A percentile compares a stretch with the other conserved stretches of the same genome.
These are phyloP conservation scores for Didymella arachidicola DNA, from an alignment of 2,329 filamentous ascomycete species.

Conservation along the genomic window DNA sequence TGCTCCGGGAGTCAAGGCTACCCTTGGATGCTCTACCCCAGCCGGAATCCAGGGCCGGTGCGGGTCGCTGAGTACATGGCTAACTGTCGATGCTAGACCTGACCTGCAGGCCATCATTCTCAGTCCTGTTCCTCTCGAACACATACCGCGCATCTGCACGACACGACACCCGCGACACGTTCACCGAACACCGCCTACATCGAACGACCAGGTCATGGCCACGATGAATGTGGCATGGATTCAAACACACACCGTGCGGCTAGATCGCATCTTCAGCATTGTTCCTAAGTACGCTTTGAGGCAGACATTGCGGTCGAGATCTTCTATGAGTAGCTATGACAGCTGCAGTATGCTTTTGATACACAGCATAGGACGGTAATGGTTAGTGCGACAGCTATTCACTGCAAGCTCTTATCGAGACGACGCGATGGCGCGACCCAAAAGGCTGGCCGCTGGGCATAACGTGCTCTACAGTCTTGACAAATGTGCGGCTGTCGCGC, in stretches of 20 bases:
- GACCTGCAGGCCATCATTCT: background rate
- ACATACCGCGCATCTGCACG: background rate
- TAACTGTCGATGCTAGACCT: background rate
- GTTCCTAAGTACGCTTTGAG: constrained; percentile 30
- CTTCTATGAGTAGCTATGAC: constrained; percentile 25
- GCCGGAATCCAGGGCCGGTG: constrained; percentile 40
- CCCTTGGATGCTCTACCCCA: constrained; percentile 31
- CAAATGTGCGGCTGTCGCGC: constrained; percentile 11
- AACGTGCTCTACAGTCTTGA: background rate
- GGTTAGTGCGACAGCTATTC: background rate
- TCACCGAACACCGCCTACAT: background rate
- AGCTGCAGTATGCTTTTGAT: constrained; percentile 35
- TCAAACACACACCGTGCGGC: constrained; percentile 45
- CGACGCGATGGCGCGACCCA: constrained; percentile 2
- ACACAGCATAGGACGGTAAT: constrained; percentile 35
- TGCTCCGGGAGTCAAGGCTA: constrained; percentile 43
- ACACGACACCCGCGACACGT: background rate
- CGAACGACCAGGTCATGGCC: constrained; percentile 7
- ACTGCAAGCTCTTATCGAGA: constrained; percentile 3
- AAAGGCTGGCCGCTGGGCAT: constrained; percentile 5
- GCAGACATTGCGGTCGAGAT: constrained; percentile 27
- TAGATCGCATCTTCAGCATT: constrained; percentile 29
- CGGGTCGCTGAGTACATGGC: constrained; percentile 7
- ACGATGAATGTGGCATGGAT: constrained; percentile 35
- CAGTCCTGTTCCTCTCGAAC: background rate